phyloP scores from a whole-genome alignment of 2,329 filamentous ascomycete genomes.

The Colletotrichum echinochloae region DNA sequence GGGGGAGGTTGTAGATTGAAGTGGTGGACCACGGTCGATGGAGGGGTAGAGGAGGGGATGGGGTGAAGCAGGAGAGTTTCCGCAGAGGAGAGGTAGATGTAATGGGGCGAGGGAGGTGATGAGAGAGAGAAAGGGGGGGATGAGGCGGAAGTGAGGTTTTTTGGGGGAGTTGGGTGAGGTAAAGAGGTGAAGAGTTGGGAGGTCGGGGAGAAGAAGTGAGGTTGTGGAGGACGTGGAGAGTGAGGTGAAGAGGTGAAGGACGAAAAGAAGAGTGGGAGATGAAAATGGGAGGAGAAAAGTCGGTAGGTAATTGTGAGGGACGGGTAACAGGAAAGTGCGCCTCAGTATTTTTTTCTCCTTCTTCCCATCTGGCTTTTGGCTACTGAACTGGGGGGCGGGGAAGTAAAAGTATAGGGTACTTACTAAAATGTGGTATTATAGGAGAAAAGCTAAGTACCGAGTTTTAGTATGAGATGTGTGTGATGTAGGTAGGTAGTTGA shows the following conservation, averaged over 20 bases:
- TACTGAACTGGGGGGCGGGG: slow-evolving; percentile 7
- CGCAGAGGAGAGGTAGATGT: slow-evolving; percentile 41
- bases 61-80: slow-evolving; percentile 42
- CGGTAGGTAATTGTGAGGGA: slow-evolving; percentile 43
- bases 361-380: neutral
- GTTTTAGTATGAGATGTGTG: neutral
- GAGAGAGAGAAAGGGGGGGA: slow-evolving; percentile 44
- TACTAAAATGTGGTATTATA: slow-evolving; percentile 28
- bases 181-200: slow-evolving; percentile 43
- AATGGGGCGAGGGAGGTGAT: slow-evolving; percentile 43
- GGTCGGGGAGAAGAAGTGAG: slow-evolving; percentile 42
- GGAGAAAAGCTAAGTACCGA: slow-evolving; percentile 25
- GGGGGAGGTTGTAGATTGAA: slow-evolving; percentile 20
- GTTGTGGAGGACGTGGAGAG: slow-evolving; percentile 43
- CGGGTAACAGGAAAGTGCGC: slow-evolving; percentile 42
- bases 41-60: slow-evolving; percentile 41
- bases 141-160: slow-evolving; percentile 41
- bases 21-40: slow-evolving; percentile 34
- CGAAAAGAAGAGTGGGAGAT: slow-evolving; percentile 44
- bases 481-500: neutral
- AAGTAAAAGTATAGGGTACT: slow-evolving; percentile 34
- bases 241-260: slow-evolving; percentile 40
- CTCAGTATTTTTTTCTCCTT: slow-evolving; percentile 31
- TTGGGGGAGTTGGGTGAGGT: slow-evolving; percentile 45
- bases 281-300: slow-evolving; percentile 45